phyloP scores from a whole-genome alignment of 192 early-diverging fungal genomes.

The Coemansia sp. region DNA sequence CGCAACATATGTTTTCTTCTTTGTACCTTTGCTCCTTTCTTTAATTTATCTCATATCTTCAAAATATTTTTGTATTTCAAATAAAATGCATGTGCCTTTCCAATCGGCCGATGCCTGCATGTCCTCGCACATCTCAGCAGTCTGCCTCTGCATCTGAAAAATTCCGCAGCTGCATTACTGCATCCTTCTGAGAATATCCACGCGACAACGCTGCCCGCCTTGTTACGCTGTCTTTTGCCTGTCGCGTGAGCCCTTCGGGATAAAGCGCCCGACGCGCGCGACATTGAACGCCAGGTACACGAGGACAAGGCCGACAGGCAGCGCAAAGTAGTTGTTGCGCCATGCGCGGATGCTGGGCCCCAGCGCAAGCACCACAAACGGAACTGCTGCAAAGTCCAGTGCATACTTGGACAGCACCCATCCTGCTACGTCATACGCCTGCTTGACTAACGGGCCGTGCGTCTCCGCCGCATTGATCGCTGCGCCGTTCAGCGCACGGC shows the following conservation, averaged over 20 bases:
- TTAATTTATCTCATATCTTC: too few species aligned
- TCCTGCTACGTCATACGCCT: slow-evolving; percentile 70
- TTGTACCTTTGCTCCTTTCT: too few species aligned
- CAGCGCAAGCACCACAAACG: slow-evolving; percentile 69
- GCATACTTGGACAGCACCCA: slow-evolving; percentile 64
- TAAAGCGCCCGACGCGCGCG: slow-evolving; percentile 21
- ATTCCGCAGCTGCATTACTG: too few species aligned
- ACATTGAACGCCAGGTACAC: slow-evolving; percentile 39
- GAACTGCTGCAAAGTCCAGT: slow-evolving; percentile 68
- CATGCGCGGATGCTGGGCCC: slow-evolving; percentile 60
- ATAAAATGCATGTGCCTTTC: too few species aligned
- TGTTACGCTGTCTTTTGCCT: not conserved
- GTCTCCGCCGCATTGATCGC: not conserved
- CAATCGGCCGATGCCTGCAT: too few species aligned
- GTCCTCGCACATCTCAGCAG: too few species aligned
- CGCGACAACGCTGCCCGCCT: too few species aligned
- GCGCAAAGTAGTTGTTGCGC: slow-evolving; percentile 62
- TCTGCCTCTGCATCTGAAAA: too few species aligned
- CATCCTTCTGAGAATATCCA: too few species aligned
- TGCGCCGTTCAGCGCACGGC: slow-evolving; percentile 37
- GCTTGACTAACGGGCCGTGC: slow-evolving; percentile 26
- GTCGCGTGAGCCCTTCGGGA: slow-evolving; percentile 4
- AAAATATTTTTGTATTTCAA: too few species aligned
- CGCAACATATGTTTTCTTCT: not conserved
- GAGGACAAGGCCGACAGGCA: slow-evolving; percentile 59